These are phyloP conservation scores for Ajuga chamaepitys DNA, from an alignment of 257 asterid genomes.

Conservation along the genomic window DNA sequence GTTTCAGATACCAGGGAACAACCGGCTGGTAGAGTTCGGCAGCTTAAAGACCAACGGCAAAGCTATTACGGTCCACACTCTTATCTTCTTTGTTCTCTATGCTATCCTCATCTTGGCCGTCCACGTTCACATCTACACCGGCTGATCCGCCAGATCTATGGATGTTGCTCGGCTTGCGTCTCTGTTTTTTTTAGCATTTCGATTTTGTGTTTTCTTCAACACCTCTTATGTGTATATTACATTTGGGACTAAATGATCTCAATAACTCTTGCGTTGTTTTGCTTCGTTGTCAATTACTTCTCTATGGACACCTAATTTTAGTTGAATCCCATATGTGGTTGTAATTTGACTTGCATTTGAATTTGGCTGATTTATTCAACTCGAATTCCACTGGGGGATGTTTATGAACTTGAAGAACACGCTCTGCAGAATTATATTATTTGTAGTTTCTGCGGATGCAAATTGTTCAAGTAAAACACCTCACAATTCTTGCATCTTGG, in stretches of 20 bases:
- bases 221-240: background rate
- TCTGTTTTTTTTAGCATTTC: background rate
- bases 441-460: background rate
- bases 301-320: background rate
- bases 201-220: background rate
- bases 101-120: conserved; percentile 68
- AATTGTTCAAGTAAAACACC: background rate
- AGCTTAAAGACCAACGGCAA: conserved; percentile 83
- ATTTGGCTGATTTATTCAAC: background rate
- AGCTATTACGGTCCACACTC: conserved; percentile 74
- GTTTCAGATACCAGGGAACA: conserved; percentile 76
- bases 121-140: conserved; percentile 77
- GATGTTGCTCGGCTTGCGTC: background rate
- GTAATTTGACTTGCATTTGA: background rate
- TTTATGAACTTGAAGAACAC: background rate
- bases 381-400: background rate
- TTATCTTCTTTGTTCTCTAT: conserved; percentile 63
- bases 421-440: background rate
- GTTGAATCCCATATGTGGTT: background rate
- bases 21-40: conserved; percentile 59
- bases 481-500: background rate
- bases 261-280: background rate
- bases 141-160: conserved; percentile 25
- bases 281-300: background rate
- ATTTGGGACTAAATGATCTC: background rate